phyloP scores from a whole-genome alignment of 1,284 basidiomycete species.

The Fomes fomentarius region DNA sequence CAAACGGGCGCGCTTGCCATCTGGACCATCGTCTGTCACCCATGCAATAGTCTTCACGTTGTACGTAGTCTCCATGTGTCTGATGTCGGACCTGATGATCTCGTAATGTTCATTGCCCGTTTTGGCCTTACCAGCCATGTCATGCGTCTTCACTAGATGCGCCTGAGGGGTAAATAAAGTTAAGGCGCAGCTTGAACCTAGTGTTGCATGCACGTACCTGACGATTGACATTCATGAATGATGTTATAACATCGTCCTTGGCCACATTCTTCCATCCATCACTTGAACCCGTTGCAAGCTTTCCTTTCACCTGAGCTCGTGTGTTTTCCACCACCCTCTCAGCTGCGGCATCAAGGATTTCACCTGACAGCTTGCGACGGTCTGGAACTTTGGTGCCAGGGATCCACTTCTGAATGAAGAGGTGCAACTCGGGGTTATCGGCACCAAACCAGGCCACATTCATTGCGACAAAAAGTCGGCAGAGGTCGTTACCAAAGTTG shows the following conservation, averaged over 20 bases:
- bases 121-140: slow-evolving; percentile 24
- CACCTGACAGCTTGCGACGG: neutral
- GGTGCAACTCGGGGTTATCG: neutral
- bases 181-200: too few relatives aligned
- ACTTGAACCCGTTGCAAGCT: neutral
- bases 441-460: neutral
- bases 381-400: neutral
- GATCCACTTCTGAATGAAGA: neutral
- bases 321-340: too few relatives aligned
- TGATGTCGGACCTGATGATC: slow-evolving; percentile 22
- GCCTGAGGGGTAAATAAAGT: neutral
- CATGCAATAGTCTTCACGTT: slow-evolving; percentile 20
- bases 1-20: slow-evolving; percentile 22
- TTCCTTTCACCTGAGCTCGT: neutral
- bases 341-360: neutral
- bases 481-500: neutral
- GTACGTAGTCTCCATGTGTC: slow-evolving; percentile 5
- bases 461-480: neutral
- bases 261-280: neutral
- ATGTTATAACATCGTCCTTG: neutral
- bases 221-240: neutral
- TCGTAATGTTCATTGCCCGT: slow-evolving; percentile 23
- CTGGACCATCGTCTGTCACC: slow-evolving; percentile 28
- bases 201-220: neutral
- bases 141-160: slow-evolving; percentile 6